These are phyloP conservation scores for Xylariaceae sp. DNA, from an alignment of 2,329 filamentous ascomycete genomes.

Conservation along the genomic window DNA sequence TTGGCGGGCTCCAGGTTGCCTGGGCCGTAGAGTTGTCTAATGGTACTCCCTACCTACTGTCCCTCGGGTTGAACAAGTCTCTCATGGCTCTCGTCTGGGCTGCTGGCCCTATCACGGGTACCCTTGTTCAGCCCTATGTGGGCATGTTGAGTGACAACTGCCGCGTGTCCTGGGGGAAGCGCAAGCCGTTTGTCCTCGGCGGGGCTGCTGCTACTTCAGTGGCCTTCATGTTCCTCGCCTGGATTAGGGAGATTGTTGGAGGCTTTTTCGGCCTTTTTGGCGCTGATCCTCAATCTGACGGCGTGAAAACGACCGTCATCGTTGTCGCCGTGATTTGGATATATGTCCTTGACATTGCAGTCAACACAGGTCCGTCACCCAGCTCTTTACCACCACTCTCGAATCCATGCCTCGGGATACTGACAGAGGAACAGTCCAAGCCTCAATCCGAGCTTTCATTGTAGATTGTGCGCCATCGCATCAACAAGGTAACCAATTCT, in stretches of 20 bases:
- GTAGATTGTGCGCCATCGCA: conserved; percentile 91
- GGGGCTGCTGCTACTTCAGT: conserved; percentile 71
- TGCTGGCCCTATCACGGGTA: conserved; percentile 78
- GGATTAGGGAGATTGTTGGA: conserved; percentile 74
- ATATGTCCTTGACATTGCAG: conserved; percentile 90
- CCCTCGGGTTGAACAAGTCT: conserved; percentile 81
- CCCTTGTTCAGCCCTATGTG: conserved; percentile 81
- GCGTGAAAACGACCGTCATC: conserved; percentile 71
- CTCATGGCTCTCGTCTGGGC: conserved; percentile 86
- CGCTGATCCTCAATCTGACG: conserved; percentile 66
- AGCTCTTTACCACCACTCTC: not conserved
- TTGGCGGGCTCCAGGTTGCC: conserved; percentile 89
- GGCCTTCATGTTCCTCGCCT: conserved; percentile 73
- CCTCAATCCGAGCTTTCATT: conserved; percentile 88
- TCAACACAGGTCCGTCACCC: conserved; percentile 76
- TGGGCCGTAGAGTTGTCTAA: conserved; percentile 96
- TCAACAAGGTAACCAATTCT: conserved; percentile 67
- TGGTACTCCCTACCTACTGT: conserved; percentile 83
- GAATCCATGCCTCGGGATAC: not conserved
- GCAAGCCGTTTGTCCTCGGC: conserved; percentile 80
- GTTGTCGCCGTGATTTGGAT: conserved; percentile 83
- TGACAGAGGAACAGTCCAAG: conserved; percentile 69
- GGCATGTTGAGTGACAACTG: conserved; percentile 83
- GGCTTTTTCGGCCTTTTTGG: conserved; percentile 74
- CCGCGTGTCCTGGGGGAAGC: conserved; percentile 74